A percentile compares a stretch with the other conserved stretches of the same genome.
Conservation (phyloP, 179 eudicot species). For the Silene coronaria region DNA sequence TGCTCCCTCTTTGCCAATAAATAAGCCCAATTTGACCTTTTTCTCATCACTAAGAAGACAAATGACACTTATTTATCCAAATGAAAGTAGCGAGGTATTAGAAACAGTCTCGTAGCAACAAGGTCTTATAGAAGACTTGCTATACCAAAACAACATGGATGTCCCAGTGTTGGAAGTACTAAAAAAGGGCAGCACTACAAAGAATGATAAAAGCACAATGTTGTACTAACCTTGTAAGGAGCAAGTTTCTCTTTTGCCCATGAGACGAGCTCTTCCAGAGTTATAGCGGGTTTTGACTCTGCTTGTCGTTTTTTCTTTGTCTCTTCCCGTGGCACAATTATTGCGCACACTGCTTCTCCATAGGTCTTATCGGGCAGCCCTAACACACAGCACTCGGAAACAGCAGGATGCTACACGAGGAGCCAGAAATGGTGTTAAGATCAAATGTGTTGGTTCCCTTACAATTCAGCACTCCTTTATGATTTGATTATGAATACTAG, state of each 20-base stretch:
- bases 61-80: no score
- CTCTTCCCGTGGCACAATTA: constrained; percentile 70
- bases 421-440: constrained; percentile 7
- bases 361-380: constrained; percentile 79
- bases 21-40: no score
- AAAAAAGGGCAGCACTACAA: neutral
- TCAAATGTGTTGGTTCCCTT: neutral
- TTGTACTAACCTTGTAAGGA: constrained; percentile 69
- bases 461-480: neutral
- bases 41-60: no score
- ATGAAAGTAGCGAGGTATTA: no score
- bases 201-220: neutral
- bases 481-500: neutral
- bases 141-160: no score
- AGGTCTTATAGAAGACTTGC: no score
- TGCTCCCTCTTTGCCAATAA: no score
- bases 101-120: no score
- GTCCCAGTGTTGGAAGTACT: neutral
- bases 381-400: constrained; percentile 90
- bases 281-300: constrained; percentile 63
- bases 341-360: constrained; percentile 83
- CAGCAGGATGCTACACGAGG: constrained; percentile 61
- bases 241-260: constrained; percentile 95
- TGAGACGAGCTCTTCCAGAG: constrained; percentile 61
- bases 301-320: constrained; percentile 43